Evolutionary conservation across 1,139 yeast genomes (phyloP).

Genomic region (Pichia sp.): DNA sequence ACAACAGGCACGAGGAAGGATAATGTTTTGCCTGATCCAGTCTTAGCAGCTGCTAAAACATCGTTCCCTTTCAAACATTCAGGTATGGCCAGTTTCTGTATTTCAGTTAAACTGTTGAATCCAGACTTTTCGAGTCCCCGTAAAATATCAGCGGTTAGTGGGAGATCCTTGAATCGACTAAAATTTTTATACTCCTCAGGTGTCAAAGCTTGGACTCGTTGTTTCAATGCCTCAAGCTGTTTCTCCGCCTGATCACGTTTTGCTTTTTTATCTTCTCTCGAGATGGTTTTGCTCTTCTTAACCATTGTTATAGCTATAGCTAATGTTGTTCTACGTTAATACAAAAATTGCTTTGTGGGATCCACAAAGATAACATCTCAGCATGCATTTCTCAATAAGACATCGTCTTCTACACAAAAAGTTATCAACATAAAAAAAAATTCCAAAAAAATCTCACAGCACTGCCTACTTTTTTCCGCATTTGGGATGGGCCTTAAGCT

Average conservation of each 20-base stretch:
- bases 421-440: background rate
- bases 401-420: background rate
- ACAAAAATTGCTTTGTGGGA: no score
- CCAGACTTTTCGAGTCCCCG: constrained; percentile 71
- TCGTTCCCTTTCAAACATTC: constrained; percentile 77
- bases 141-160: constrained; percentile 62
- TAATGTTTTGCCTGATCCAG: constrained; percentile 95
- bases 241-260: constrained; percentile 42
- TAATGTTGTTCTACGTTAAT: no score
- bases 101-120: constrained; percentile 76
- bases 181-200: constrained; percentile 30
- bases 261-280: constrained; percentile 40
- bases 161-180: constrained; percentile 52
- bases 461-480: background rate
- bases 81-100: constrained; percentile 78
- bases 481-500: background rate
- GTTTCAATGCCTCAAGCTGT: constrained; percentile 43
- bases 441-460: background rate
- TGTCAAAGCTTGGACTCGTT: constrained; percentile 49
- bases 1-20: constrained; percentile 86
- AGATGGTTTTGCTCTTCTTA: constrained; percentile 35
- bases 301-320: constrained; percentile 33
- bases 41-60: constrained; percentile 86
- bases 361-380: no score
- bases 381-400: no score